These are phyloP conservation scores for Paramecium bursaria DNA, from an alignment of 73 alveolate species.

Conservation along the genomic window DNA sequence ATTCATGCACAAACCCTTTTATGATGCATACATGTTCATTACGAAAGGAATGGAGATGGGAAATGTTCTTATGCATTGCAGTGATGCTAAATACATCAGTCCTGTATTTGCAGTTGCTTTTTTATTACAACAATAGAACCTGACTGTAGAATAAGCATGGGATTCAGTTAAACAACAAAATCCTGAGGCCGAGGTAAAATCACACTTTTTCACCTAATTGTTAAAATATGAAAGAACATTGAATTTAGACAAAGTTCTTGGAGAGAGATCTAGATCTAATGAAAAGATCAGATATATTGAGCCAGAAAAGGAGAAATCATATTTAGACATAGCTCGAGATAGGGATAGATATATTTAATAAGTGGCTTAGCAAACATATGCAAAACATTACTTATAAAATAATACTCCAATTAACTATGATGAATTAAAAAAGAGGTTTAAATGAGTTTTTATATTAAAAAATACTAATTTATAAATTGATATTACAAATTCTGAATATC, in stretches of 20 bases:
- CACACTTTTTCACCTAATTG: constrained; percentile 1
- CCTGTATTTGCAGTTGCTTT: constrained; percentile 29
- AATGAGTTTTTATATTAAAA: too few relatives aligned
- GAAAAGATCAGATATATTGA: constrained; percentile 33
- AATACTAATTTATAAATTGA: too few relatives aligned
- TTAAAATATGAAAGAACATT: constrained; percentile 15
- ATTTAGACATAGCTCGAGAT: constrained; percentile 4
- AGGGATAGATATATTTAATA: neutral
- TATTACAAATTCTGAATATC: too few relatives aligned
- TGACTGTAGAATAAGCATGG: constrained; percentile 46
- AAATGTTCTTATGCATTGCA: constrained; percentile 37
- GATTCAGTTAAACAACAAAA: constrained; percentile 25
- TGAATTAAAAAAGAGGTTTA: constrained; percentile 26
- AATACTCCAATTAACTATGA: constrained; percentile 3
- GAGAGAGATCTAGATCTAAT: neutral
- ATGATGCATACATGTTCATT: constrained; percentile 51
- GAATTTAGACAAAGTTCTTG: constrained; percentile 33
- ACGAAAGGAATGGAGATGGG: constrained; percentile 21
- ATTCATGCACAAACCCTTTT: constrained; percentile 29
- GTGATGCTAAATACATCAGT: constrained; percentile 5
- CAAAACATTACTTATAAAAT: neutral
- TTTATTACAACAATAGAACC: neutral
- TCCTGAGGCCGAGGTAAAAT: constrained; percentile 45
- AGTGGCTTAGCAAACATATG: neutral
- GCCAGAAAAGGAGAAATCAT: neutral